Evolutionary conservation across 106 monocot genomes (phyloP).

Genomic region (Dendrobium chrysotoxum): DNA sequence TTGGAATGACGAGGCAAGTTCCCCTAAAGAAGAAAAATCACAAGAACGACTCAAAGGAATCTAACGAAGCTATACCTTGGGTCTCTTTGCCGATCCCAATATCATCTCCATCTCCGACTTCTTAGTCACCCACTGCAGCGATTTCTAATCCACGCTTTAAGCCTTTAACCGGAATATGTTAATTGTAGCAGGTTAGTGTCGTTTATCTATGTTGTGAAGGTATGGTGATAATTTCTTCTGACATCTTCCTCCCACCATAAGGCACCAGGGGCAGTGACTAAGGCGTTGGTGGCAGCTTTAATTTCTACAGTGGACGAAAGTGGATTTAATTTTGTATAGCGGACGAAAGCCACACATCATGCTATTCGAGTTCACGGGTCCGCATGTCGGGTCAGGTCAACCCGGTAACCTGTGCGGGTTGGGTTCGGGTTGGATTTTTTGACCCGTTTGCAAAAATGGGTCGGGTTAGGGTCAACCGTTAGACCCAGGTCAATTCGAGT

Average conservation of each 20-base stretch:
- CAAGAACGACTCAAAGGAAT: slow-evolving; percentile 39
- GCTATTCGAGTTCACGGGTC: too few species aligned
- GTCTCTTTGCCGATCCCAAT: slow-evolving; percentile 41
- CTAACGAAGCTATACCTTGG: slow-evolving; percentile 34
- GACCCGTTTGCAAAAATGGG: too few species aligned
- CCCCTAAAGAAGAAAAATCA: slow-evolving; percentile 27
- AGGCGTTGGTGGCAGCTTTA: too few species aligned
- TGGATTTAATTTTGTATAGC: too few species aligned
- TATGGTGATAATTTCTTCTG: background rate
- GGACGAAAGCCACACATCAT: too few species aligned
- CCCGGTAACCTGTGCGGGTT: too few species aligned
- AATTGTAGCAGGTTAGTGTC: slow-evolving; percentile 34
- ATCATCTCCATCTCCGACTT: slow-evolving; percentile 18
- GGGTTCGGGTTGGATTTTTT: too few species aligned
- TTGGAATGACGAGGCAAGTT: slow-evolving; percentile 69
- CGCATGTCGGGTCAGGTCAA: too few species aligned
- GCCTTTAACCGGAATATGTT: slow-evolving; percentile 17
- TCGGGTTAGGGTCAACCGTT: too few species aligned
- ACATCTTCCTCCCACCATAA: background rate
- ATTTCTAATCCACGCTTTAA: slow-evolving; percentile 5
- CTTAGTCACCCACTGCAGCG: slow-evolving; percentile 17
- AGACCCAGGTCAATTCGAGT: too few species aligned
- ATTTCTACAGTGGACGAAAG: too few species aligned
- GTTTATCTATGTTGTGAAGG: background rate
- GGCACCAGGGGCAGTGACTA: too few species aligned